These are phyloP conservation scores for Globisporangium carolinianum DNA, from an alignment of 352 stramenopile genomes.

Conservation along the genomic window DNA sequence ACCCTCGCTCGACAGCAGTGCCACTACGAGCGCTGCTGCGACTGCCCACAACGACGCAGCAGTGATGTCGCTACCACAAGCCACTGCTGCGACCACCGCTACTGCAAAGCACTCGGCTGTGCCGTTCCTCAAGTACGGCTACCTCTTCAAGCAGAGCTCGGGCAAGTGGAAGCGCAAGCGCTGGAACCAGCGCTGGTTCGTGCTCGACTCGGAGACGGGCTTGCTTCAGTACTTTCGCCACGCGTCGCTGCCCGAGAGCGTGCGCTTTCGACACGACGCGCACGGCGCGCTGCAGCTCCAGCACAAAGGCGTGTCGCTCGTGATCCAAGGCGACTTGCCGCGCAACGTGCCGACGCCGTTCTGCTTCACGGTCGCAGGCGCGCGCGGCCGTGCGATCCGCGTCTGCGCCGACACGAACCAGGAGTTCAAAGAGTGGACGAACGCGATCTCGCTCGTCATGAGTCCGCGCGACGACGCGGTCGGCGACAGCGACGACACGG, in stretches of 20 bases:
- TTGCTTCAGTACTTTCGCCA: slow-evolving; percentile 72
- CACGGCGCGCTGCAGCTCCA: slow-evolving; percentile 50
- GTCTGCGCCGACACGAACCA: slow-evolving; percentile 63
- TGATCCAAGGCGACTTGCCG: slow-evolving; percentile 68
- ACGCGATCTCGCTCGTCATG: slow-evolving; percentile 60
- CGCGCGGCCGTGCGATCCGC: slow-evolving; percentile 31
- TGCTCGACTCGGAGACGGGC: slow-evolving; percentile 55
- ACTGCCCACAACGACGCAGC: background rate
- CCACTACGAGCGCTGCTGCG: too few relatives aligned
- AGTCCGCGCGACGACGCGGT: slow-evolving; percentile 21
- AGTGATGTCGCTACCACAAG: background rate
- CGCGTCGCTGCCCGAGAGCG: slow-evolving; percentile 39
- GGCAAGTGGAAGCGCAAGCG: slow-evolving; percentile 75
- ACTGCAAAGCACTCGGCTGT: background rate
- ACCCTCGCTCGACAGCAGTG: too few relatives aligned
- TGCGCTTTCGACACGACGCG: slow-evolving; percentile 46
- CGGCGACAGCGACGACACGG: background rate
- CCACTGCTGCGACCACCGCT: background rate
- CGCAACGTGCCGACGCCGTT: slow-evolving; percentile 67
- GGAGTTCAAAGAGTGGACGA: slow-evolving; percentile 74
- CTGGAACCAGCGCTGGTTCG: slow-evolving; percentile 82
- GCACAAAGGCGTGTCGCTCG: slow-evolving; percentile 40
- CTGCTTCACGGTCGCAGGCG: slow-evolving; percentile 58
- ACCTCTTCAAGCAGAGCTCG: slow-evolving; percentile 73
- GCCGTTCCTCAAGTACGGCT: slow-evolving; percentile 33